Base-by-base conservation (phyloP, 108 stramenopile species). In the Cyclotella sp. region DNA sequence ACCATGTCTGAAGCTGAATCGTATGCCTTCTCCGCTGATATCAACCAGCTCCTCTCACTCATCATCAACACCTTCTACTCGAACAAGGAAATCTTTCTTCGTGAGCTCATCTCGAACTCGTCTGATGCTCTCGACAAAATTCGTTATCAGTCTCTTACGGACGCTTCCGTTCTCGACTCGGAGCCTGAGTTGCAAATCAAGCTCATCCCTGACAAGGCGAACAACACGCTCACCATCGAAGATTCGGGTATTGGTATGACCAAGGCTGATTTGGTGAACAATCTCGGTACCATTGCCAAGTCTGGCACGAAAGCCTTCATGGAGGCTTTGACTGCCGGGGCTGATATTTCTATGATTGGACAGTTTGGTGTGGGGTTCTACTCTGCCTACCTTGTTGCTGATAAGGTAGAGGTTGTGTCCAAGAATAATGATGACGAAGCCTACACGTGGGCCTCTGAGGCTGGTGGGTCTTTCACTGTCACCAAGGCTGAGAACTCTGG, bases 331-430 rank as follows among this genome's bases (percentile, higher is more conserved):
- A 84, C 91, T 46, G 98, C 98, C 69, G 99, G 99, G 34, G 99
- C 99, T 18, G 99, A 99, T 68, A 99, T 99, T 79, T 95, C 93
- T 83, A 99, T 99, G 98, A 99, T 99, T 86, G 99, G 99, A 49
- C 99, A 99, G 86, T 99, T 99, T 88, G 99, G 99, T 72, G 99
- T 99, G 44, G 99, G 99, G 77, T 99, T 99, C 91, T 99, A 99
- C 93, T 99, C 98, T 11, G 98, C 99, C 40, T 99, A 98, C 88
- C 88, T 99, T 59, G 99, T 99, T 34, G 99, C 99, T 28, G 99
- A 99, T 76, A 93, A 91, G 84, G 99, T 99, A 41, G 95, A 92
- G 68, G 99, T 99, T 28, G 81, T 93, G 27, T 98, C 98, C 49
- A 99, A 99, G 95, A 77, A 92, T 87, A 97, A 99, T 86, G 97